A percentile compares a stretch with the other conserved stretches of the same genome.
Evolutionary conservation across 2,329 filamentous ascomycete species (phyloP).

Genomic region (Raffaelea arxii): DNA sequence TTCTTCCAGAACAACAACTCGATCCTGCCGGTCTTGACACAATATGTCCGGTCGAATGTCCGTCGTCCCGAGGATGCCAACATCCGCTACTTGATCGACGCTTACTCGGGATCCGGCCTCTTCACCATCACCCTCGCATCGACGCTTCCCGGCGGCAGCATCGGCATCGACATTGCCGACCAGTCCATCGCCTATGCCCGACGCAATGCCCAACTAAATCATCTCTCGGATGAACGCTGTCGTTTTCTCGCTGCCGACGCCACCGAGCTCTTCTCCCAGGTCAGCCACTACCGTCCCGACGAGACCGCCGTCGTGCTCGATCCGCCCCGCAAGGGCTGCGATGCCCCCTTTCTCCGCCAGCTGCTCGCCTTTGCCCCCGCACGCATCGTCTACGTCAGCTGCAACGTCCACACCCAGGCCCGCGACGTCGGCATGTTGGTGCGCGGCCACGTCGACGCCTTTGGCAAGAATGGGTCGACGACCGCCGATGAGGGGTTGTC

Average conservation of each 20-base stretch:
- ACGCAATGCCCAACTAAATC: slow-evolving; percentile 69
- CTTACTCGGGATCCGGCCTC: slow-evolving; percentile 93
- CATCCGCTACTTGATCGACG: slow-evolving; percentile 87
- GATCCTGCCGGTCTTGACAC: slow-evolving; percentile 78
- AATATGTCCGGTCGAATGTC: slow-evolving; percentile 75
- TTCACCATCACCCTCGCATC: slow-evolving; percentile 90
- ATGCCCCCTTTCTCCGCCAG: slow-evolving; percentile 73
- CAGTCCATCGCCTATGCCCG: slow-evolving; percentile 71
- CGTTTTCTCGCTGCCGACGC: slow-evolving; percentile 88
- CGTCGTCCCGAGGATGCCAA: slow-evolving; percentile 31
- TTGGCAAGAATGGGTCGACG: slow-evolving; percentile 17
- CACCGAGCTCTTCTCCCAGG: slow-evolving; percentile 65
- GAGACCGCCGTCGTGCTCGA: slow-evolving; percentile 93
- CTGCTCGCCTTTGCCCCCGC: slow-evolving; percentile 67
- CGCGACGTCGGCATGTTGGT: slow-evolving; percentile 85
- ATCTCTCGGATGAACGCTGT: slow-evolving; percentile 56
- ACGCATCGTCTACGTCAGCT: slow-evolving; percentile 87
- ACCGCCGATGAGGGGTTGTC: slow-evolving; percentile 15
- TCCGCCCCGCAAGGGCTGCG: slow-evolving; percentile 92
- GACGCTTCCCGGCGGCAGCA: slow-evolving; percentile 69
- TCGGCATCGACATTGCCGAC: slow-evolving; percentile 82
- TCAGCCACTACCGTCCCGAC: slow-evolving; percentile 56
- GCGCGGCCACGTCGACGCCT: slow-evolving; percentile 43
- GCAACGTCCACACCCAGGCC: slow-evolving; percentile 96
- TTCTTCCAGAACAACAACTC: slow-evolving; percentile 99